Conservation (phyloP, 2,329 filamentous ascomycete species). For the Mycosphaerelloides madeirae region DNA sequence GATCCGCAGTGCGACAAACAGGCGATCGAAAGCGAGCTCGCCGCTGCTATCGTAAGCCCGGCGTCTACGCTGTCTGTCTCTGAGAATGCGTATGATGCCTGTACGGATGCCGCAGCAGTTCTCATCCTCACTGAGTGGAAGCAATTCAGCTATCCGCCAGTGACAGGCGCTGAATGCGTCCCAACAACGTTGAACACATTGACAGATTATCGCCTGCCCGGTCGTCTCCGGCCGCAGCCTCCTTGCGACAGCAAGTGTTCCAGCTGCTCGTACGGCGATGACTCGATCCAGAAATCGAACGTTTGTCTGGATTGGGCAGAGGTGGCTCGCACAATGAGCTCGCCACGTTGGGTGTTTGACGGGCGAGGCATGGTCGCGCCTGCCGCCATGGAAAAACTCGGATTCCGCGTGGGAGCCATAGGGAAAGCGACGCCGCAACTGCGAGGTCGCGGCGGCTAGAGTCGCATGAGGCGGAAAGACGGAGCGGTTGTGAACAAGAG, state of each 20-base stretch:
- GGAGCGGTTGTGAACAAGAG: no score
- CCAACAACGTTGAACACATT: not conserved
- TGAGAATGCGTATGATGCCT: constrained; percentile 30
- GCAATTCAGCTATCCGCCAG: constrained; percentile 25
- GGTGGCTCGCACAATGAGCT: constrained; percentile 31
- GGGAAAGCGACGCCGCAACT: constrained; percentile 25
- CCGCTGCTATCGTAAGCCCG: constrained; percentile 23
- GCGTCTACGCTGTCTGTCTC: constrained; percentile 26
- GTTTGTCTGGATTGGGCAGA: constrained; percentile 31
- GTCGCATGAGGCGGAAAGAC: no score
- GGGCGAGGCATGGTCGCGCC: constrained; percentile 35
- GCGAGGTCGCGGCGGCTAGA: constrained; percentile 3
- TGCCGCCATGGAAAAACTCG: constrained; percentile 28
- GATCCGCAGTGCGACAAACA: constrained; percentile 48
- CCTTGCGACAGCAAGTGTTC: constrained; percentile 22
- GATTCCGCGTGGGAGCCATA: constrained; percentile 35
- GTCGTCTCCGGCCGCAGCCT: constrained; percentile 18
- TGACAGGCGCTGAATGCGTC: constrained; percentile 1
- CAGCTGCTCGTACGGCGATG: constrained; percentile 21
- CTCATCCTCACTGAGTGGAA: constrained; percentile 35
- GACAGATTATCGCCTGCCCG: not conserved
- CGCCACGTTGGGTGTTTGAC: constrained; percentile 35
- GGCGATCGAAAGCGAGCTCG: not conserved
- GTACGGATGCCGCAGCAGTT: constrained; percentile 31
- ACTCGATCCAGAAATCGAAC: constrained; percentile 1